A percentile compares a stretch with the other conserved stretches of the same genome.
Evolutionary conservation across 768 basidiomycete species (phyloP).

Genomic region (Lactarius trivialis): DNA sequence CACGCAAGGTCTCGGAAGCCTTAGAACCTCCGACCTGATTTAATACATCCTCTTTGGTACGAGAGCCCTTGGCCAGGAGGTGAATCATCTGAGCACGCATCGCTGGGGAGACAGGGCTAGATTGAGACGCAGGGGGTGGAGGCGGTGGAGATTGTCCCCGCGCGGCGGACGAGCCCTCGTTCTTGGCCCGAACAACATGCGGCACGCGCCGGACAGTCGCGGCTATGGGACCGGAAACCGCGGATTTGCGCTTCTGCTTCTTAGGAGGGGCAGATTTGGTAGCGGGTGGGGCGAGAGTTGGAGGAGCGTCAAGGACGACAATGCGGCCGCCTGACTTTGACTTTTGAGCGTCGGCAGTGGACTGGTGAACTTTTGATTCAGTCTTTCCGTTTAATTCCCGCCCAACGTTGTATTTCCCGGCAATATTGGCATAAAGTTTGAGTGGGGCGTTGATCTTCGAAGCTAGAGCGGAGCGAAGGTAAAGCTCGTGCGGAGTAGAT

Average conservation of each 20-base stretch:
- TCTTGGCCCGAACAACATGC: conserved; percentile 18
- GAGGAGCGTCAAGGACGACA: conserved; percentile 37
- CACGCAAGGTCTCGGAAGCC: conserved; percentile 31
- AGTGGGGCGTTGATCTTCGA: conserved; percentile 57
- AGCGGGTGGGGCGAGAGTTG: conserved; percentile 24
- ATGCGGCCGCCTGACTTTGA: conserved; percentile 42
- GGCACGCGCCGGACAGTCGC: conserved; percentile 16
- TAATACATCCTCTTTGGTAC: conserved; percentile 35
- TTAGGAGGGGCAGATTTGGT: conserved; percentile 17
- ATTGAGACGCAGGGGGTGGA: conserved; percentile 13
- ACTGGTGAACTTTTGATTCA: conserved; percentile 37
- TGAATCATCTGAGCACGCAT: conserved; percentile 44
- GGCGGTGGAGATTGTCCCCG: conserved; percentile 29
- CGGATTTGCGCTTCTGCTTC: conserved; percentile 24
- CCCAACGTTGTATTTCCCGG: conserved; percentile 65
- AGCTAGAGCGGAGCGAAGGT: conserved; percentile 54
- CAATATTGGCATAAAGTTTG: conserved; percentile 66
- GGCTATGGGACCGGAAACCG: conserved; percentile 5
- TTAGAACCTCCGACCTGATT: conserved; percentile 41
- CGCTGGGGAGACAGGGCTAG: conserved; percentile 17
- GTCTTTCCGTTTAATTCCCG: conserved; percentile 47
- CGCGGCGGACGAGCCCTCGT: conserved; percentile 27
- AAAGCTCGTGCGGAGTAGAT: conserved; percentile 60
- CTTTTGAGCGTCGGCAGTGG: conserved; percentile 34
- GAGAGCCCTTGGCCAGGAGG: conserved; percentile 45